Conservation (phyloP, 208 protist species). For the Trypanosoma lewisi region DNA sequence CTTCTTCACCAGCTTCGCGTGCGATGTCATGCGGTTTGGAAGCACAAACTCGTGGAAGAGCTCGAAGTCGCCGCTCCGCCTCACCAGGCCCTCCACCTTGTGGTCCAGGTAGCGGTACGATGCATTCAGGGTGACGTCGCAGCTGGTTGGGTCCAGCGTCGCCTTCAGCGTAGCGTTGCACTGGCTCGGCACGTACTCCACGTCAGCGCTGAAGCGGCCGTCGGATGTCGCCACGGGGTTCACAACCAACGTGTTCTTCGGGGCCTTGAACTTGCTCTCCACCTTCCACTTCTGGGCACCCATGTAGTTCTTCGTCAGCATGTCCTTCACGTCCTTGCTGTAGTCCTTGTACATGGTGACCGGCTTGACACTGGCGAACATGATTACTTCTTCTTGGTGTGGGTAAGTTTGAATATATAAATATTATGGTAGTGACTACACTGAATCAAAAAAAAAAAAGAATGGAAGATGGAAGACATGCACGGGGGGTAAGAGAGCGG, state of each 20-base stretch:
- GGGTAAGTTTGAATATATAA: no score
- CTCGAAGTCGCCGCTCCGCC: conserved; percentile 29
- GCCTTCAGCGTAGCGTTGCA: conserved; percentile 51
- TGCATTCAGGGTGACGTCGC: conserved; percentile 33
- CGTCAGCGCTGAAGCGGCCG: conserved; percentile 37
- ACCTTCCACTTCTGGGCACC: conserved; percentile 53
- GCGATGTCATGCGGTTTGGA: conserved; percentile 45
- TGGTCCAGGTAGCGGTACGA: conserved; percentile 44
- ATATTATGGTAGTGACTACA: no score
- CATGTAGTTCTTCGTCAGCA: conserved; percentile 70
- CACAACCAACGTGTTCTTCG: conserved; percentile 53
- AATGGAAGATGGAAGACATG: not conserved
- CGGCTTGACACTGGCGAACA: conserved; percentile 16
- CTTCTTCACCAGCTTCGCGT: conserved; percentile 67
- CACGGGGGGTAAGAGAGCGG: no score
- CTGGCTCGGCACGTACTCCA: conserved; percentile 50
- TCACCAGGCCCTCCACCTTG: conserved; percentile 48
- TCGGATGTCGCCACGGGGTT: conserved; percentile 55
- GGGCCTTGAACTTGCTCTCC: conserved; percentile 78
- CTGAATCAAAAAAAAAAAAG: conserved; percentile 22
- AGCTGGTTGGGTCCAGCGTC: conserved; percentile 40
- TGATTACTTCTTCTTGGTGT: no score
- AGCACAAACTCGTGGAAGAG: conserved; percentile 42
- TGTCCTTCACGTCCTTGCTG: conserved; percentile 74
- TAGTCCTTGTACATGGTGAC: conserved; percentile 70